Evolutionary conservation across 2,329 filamentous ascomycete species (phyloP).

Genomic region (Cercospora zeae-maydis): DNA sequence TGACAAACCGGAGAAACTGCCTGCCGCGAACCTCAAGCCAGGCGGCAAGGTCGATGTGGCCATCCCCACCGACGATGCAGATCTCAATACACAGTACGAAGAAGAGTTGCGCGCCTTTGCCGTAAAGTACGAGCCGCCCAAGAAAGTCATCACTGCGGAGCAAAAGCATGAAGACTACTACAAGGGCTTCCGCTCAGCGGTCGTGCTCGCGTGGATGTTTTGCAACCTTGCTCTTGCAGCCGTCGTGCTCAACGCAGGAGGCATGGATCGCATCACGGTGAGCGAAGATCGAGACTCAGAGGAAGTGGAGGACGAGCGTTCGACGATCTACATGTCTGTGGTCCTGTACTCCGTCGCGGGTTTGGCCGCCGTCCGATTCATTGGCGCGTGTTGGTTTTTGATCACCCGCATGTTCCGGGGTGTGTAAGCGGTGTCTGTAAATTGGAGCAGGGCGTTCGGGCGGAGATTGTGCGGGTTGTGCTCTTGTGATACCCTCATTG

Average conservation of each 20-base stretch:
- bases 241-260: constrained; percentile 65
- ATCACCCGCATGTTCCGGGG: constrained; percentile 76
- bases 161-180: constrained; percentile 98
- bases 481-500: constrained; percentile 19
- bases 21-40: constrained; percentile 83
- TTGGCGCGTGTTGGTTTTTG: constrained; percentile 88
- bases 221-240: constrained; percentile 87
- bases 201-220: constrained; percentile 95
- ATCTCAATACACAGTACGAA: constrained; percentile 93
- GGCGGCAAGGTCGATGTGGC: constrained; percentile 91
- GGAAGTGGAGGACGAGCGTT: constrained; percentile 53
- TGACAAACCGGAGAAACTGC: constrained; percentile 88
- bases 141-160: constrained; percentile 55
- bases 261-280: constrained; percentile 28
- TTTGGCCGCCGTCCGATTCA: constrained; percentile 78
- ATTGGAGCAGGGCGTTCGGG: constrained; percentile 11
- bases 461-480: not conserved
- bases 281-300: constrained; percentile 38
- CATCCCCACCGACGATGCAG: constrained; percentile 82
- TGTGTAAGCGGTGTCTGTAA: constrained; percentile 26
- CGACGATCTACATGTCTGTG: constrained; percentile 79
- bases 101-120: constrained; percentile 72
- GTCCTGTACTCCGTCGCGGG: constrained; percentile 86
- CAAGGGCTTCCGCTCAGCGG: constrained; percentile 86
- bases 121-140: constrained; percentile 69